A percentile compares a stretch with the other conserved stretches of the same genome.
Evolutionary conservation across 257 asterid species (phyloP).

Genomic region (Przewalskia tangutica): DNA sequence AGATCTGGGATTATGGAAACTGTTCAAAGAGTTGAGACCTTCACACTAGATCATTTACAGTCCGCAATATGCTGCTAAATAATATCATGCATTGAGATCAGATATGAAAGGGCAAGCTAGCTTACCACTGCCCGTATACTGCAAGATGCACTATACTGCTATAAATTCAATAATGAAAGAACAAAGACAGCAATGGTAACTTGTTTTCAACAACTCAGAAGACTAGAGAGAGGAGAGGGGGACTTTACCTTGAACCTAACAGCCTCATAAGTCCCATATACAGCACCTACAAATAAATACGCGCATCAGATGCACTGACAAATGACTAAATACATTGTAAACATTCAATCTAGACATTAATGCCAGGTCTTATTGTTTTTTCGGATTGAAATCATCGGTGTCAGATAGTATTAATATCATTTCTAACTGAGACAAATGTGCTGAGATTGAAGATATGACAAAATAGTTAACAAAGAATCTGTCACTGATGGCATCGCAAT

Average conservation of each 20-base stretch:
- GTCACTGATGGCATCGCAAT: background rate
- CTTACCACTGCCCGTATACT: background rate
- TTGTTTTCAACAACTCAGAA: background rate
- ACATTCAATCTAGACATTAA: background rate
- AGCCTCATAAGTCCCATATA: constrained; percentile 33
- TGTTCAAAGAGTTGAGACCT: background rate
- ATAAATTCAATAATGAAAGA: background rate
- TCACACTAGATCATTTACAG: background rate
- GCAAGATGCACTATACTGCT: background rate
- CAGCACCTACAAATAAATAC: constrained; percentile 25
- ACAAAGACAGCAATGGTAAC: background rate
- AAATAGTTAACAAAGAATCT: background rate
- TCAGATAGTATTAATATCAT: background rate
- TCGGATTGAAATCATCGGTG: background rate
- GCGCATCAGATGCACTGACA: background rate
- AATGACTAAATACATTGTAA: background rate
- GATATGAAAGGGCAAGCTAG: background rate
- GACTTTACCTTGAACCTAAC: constrained; percentile 26
- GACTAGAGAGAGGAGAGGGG: background rate
- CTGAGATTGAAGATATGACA: background rate
- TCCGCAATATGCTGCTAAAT: background rate
- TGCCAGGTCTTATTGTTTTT: background rate
- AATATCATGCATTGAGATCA: background rate
- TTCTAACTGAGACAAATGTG: background rate
- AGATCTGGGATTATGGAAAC: background rate